Evolutionary conservation across 768 basidiomycete species (phyloP), one percentile per base, ranked within the genome.

Genomic region (Rhizopogon rudus): DNA sequence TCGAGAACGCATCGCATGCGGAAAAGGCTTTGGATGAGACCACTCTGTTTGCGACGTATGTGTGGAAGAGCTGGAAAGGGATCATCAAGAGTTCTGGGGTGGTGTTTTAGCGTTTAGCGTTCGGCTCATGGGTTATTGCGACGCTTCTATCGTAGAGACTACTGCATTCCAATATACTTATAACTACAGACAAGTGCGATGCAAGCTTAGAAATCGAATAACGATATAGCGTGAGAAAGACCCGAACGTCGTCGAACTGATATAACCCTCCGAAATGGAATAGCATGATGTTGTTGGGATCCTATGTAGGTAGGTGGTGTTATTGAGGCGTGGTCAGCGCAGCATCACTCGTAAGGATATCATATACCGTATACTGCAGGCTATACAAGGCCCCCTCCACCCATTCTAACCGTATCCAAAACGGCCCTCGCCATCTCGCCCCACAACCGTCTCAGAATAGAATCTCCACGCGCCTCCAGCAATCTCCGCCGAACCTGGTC

Each of bases 331-430:
- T 8, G 31, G 31, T 10, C 31, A 9, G 31, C 31, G 31, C 39
- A 10, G 16, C 7, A 10, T n/a, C 13, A 5, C 25, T 25, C 25
- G 25, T 25, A 25, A 4, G 25, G 25, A 25, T 25, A 25, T 25
- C 25, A 25, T 25, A 25, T 25, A 25, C 25, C 25, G 3, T 25
- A 25, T 25, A 25, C 25, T 4, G 25, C 25, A 25, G 25, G 25
- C 72, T 67, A 89, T 43, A 86, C 86, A 56, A 89, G 68, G 17
- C 88, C 89, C 59, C 86, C 81, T 17, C 87, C 88, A 1, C 83
- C 88, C 88, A 91, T 91, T 61, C 75, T 78, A 33, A 87, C 76
- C 3, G 86, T 86, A 71, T 91, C 88, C 45, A 71, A 67, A 14
- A 91, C 73, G 5, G 77, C 81, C 42, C 77, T 75, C 3, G 79